Evolutionary conservation across 192 early-diverging fungal genomes (phyloP), one percentile per base, ranked within the genome.

Genomic region (Entomortierella chlamydospora): DNA sequence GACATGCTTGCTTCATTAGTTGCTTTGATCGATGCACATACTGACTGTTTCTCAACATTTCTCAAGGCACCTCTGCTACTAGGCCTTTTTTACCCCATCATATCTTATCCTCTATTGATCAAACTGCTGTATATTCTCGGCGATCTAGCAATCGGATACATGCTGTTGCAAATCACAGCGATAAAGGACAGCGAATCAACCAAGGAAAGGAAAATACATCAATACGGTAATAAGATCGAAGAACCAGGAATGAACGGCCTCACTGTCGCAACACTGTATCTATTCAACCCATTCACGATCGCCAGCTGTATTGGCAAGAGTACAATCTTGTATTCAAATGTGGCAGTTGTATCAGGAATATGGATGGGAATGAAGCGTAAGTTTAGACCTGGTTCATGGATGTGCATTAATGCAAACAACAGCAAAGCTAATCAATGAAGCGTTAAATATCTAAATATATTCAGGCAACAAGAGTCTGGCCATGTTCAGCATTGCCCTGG

Each of bases 211-310:
- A 79, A 70, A 26, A 70, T 79, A n/a, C 54, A 15, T 9, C 67
- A 70, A 13, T 79, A 70, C 20, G 68, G 76, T 0, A 49, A 55
- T 43, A 53, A 43, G 31, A 15, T 56, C 11, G 76, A 79, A 37
- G 63, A 57, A 10, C 56, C 68, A 54, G 76, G 67, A 26, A 65
- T 79, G 68, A 20, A 30, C 41, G 68, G 68, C 28, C 51, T 79
- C 4, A 70, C 61, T 1, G 76, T 79, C 5, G 76, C 76, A 0
- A 50, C 61, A 13, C 57, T 79, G 18, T 95, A 91, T 81, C 80
- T 99, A 20, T 91, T 96, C 74, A 97, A 96, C 77, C 97, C 97
- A 37, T 87, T 90, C 33, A 93, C 90, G 8, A 82, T 99, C 31
- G 81, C 87, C 10, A 91, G 93, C 29, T 92, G 91, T 65, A 68